Conservation (phyloP, 331 rosid genomes). For the Rhamnella rubrinervis region DNA sequence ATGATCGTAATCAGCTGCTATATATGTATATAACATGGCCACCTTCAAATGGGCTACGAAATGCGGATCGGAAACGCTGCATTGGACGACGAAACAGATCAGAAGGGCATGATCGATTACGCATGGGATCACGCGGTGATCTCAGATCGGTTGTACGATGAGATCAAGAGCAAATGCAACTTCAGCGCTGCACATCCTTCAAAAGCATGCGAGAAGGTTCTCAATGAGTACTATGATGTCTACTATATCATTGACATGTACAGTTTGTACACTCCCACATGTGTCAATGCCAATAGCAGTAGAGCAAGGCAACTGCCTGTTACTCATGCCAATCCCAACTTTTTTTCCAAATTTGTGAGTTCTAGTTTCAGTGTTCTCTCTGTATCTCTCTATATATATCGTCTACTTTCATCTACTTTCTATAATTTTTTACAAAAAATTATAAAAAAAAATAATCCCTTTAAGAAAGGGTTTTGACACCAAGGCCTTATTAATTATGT, state of each 20-base stretch:
- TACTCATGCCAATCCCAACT: conserved; percentile 31
- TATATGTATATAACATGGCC: not conserved
- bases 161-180: conserved; percentile 50
- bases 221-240: conserved; percentile 46
- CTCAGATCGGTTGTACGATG: conserved; percentile 55
- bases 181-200: conserved; percentile 38
- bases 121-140: conserved; percentile 94
- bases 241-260: conserved; percentile 72
- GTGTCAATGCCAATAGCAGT: conserved; percentile 26
- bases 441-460: too few relatives aligned
- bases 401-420: too few relatives aligned
- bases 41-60: too few relatives aligned
- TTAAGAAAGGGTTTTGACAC: too few relatives aligned
- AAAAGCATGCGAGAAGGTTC: conserved; percentile 18
- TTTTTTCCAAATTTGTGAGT: too few relatives aligned
- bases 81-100: conserved; percentile 76
- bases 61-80: conserved; percentile 73
- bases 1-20: too few relatives aligned
- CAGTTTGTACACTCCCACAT: conserved; percentile 62
- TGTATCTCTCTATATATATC: too few relatives aligned
- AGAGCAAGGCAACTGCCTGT: conserved; percentile 3
- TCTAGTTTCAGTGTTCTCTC: too few relatives aligned
- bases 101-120: conserved; percentile 74
- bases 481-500: too few relatives aligned
- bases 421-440: too few relatives aligned